These are phyloP conservation scores for Termitomyces sp. DNA, from an alignment of 768 basidiomycete species.

Conservation along the genomic window DNA sequence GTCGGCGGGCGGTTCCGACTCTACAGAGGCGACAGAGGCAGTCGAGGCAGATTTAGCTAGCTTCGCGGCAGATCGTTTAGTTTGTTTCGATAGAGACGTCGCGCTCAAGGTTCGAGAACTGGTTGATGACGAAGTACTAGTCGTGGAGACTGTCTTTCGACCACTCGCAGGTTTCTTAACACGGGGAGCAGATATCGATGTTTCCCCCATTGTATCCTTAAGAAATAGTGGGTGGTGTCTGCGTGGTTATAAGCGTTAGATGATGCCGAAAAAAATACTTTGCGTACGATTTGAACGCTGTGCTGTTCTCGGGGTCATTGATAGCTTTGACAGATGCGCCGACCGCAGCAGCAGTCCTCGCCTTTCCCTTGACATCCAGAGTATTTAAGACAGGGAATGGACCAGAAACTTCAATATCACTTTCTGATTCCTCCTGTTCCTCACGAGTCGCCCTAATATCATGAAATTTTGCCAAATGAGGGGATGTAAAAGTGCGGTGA, in stretches of 20 bases:
- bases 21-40: neutral
- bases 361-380: neutral
- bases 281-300: neutral
- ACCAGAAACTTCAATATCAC: conserved; percentile 7
- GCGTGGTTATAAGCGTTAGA: too few relatives aligned
- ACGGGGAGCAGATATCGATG: neutral
- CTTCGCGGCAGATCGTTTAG: neutral
- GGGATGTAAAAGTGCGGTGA: conserved; percentile 1
- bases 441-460: neutral
- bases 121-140: neutral
- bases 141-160: neutral
- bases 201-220: neutral
- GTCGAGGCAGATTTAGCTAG: neutral
- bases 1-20: neutral
- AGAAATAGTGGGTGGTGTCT: conserved; percentile 4
- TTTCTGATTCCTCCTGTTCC: conserved; percentile 6
- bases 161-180: neutral
- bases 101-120: neutral
- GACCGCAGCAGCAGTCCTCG: neutral
- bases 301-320: neutral
- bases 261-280: neutral
- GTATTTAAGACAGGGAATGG: neutral
- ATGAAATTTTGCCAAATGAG: conserved; percentile 6
- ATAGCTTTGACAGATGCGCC: neutral
- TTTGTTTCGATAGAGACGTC: neutral